phyloP scores from a whole-genome alignment of 179 eudicot genomes.

The Nepenthes alata region DNA sequence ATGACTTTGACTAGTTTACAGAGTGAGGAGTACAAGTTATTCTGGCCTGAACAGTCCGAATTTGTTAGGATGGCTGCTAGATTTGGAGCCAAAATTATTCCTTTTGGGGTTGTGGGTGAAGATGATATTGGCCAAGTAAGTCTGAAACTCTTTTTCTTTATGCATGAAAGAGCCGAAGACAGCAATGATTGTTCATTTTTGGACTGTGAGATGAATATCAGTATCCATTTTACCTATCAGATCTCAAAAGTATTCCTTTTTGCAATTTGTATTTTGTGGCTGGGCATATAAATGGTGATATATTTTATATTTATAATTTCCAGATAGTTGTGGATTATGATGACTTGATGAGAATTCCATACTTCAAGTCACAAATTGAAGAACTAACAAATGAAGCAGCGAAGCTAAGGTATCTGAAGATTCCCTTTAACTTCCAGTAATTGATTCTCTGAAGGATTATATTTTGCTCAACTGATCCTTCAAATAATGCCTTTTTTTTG shows the following conservation, averaged over 20 bases:
- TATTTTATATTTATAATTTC: background rate
- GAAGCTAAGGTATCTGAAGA: constrained; percentile 35
- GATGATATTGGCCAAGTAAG: constrained; percentile 64
- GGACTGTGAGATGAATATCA: no score
- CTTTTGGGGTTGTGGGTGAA: constrained; percentile 77
- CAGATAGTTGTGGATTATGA: constrained; percentile 56
- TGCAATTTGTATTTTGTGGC: background rate
- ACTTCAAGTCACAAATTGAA: constrained; percentile 29
- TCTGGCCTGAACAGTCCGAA: constrained; percentile 78
- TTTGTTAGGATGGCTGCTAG: constrained; percentile 72
- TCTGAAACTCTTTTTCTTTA: background rate
- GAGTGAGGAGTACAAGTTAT: constrained; percentile 68
- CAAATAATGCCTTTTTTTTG: no score
- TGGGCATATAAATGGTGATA: background rate
- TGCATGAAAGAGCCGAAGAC: no score
- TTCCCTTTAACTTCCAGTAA: background rate
- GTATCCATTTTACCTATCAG: no score
- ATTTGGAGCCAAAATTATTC: constrained; percentile 75
- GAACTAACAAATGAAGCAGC: constrained; percentile 30
- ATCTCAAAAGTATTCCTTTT: no score
- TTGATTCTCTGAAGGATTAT: no score
- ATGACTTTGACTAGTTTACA: constrained; percentile 8
- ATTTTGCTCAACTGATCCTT: no score
- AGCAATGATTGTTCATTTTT: no score
- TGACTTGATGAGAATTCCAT: constrained; percentile 49